phyloP scores from a whole-genome alignment of 257 asterid species.

The Przewalskia tangutica region DNA sequence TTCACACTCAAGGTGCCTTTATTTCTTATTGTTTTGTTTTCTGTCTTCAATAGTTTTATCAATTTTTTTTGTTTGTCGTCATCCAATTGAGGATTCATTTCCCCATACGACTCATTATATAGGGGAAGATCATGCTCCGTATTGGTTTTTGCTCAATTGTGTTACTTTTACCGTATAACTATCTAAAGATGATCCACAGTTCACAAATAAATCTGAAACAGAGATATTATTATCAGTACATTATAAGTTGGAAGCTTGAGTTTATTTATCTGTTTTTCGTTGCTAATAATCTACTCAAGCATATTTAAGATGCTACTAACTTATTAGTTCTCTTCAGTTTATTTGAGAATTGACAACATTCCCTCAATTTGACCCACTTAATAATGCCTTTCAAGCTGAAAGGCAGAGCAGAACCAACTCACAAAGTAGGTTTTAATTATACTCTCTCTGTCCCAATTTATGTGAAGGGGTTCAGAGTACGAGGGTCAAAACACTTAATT shows the following conservation, averaged over 20 bases:
- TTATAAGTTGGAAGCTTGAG: not conserved
- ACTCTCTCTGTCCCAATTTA: not conserved
- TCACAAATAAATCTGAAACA: not conserved
- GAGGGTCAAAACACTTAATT: not conserved
- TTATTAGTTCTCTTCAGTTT: not conserved
- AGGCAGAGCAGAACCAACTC: not conserved
- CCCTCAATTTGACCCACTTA: not conserved
- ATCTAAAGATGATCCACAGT: not conserved
- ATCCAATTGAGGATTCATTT: not conserved
- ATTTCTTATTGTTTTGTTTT: not conserved
- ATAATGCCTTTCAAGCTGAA: not conserved
- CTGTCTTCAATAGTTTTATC: not conserved
- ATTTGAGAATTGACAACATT: not conserved
- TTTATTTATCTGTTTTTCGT: not conserved
- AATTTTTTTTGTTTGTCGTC: not conserved
- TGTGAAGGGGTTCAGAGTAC: not conserved
- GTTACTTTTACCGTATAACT: not conserved
- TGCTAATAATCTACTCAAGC: not conserved
- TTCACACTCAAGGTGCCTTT: slow-evolving; percentile 82
- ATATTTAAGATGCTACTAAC: not conserved
- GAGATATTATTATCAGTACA: not conserved
- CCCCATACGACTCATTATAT: not conserved
- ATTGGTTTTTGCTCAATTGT: not conserved
- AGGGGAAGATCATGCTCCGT: not conserved
- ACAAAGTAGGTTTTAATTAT: not conserved